Evolutionary conservation across 148 eudicot genomes (phyloP).

Genomic region (Cornus suecica): DNA sequence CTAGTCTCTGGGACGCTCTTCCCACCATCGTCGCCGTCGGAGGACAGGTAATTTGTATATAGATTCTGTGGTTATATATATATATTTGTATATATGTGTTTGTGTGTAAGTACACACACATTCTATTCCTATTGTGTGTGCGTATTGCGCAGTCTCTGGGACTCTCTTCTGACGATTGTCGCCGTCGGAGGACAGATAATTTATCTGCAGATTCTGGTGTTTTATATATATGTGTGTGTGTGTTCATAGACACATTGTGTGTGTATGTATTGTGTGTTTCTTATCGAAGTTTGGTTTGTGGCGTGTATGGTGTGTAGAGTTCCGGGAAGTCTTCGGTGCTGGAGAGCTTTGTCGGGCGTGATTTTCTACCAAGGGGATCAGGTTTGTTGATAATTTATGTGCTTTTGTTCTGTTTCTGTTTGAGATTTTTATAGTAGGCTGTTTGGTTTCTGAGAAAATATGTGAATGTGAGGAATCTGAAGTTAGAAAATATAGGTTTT

Average conservation of each 20-base stretch:
- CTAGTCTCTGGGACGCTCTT: conserved; percentile 51
- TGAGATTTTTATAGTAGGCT: too few species aligned
- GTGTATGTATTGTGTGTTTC: not conserved
- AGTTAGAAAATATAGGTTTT: too few species aligned
- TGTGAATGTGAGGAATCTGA: too few species aligned
- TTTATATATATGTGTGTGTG: not conserved
- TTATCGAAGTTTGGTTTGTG: conserved; percentile 2
- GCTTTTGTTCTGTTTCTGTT: not conserved
- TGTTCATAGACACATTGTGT: not conserved
- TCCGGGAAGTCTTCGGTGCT: conserved; percentile 83
- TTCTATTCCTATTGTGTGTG: too few species aligned
- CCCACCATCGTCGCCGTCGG: conserved; percentile 69
- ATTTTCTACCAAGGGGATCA: conserved; percentile 82
- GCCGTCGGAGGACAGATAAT: conserved; percentile 76
- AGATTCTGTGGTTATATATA: not conserved
- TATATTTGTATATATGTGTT: not conserved
- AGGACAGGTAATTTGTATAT: conserved; percentile 48
- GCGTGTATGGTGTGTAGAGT: conserved; percentile 37
- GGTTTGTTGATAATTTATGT: conserved; percentile 29
- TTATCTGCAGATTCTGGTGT: not conserved
- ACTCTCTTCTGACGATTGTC: conserved; percentile 55
- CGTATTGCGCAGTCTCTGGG: conserved; percentile 46
- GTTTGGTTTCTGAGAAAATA: not conserved
- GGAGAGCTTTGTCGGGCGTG: conserved; percentile 78
- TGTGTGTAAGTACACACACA: too few species aligned